These are phyloP conservation scores for Colletotrichum sp. DNA, from an alignment of 2,329 filamentous ascomycete genomes.

Conservation along the genomic window DNA sequence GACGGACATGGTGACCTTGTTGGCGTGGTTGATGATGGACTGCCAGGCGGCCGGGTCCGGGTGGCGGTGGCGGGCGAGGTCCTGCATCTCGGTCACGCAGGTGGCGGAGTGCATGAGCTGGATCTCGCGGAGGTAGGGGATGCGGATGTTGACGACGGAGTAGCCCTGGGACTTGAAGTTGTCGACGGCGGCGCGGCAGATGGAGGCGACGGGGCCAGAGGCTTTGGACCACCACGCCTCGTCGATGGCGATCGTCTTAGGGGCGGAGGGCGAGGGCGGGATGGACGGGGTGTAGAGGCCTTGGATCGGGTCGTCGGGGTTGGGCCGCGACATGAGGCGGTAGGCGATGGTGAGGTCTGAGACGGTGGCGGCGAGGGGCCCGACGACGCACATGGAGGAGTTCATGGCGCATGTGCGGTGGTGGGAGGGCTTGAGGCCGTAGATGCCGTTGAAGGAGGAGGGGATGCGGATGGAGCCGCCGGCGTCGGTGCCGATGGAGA, in stretches of 20 bases:
- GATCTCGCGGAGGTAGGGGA: slow-evolving; percentile 72
- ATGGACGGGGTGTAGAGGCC: slow-evolving; percentile 66
- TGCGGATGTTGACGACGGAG: slow-evolving; percentile 60
- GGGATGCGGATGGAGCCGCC: slow-evolving; percentile 78
- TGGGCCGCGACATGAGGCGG: slow-evolving; percentile 76
- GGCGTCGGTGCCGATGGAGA: slow-evolving; percentile 76
- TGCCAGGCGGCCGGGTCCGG: slow-evolving; percentile 55
- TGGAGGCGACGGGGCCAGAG: slow-evolving; percentile 64
- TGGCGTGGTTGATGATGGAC: slow-evolving; percentile 65
- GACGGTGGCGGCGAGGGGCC: slow-evolving; percentile 78
- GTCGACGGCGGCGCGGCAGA: slow-evolving; percentile 67
- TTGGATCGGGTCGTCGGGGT: slow-evolving; percentile 62
- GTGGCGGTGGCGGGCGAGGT: slow-evolving; percentile 43
- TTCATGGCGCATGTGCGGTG: slow-evolving; percentile 66
- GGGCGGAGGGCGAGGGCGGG: slow-evolving; percentile 43
- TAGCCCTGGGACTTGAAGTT: slow-evolving; percentile 59
- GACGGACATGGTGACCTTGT: slow-evolving; percentile 72
- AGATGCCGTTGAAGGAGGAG: slow-evolving; percentile 77
- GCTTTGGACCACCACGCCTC: slow-evolving; percentile 56
- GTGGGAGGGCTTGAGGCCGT: slow-evolving; percentile 81
- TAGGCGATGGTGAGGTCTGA: slow-evolving; percentile 84
- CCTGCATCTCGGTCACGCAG: slow-evolving; percentile 74
- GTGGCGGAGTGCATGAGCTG: slow-evolving; percentile 80
- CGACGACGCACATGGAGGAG: slow-evolving; percentile 66
- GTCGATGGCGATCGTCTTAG: slow-evolving; percentile 75